These are phyloP conservation scores for Rhizopogon vulgaris DNA, from an alignment of 768 basidiomycete species.

Conservation along the genomic window DNA sequence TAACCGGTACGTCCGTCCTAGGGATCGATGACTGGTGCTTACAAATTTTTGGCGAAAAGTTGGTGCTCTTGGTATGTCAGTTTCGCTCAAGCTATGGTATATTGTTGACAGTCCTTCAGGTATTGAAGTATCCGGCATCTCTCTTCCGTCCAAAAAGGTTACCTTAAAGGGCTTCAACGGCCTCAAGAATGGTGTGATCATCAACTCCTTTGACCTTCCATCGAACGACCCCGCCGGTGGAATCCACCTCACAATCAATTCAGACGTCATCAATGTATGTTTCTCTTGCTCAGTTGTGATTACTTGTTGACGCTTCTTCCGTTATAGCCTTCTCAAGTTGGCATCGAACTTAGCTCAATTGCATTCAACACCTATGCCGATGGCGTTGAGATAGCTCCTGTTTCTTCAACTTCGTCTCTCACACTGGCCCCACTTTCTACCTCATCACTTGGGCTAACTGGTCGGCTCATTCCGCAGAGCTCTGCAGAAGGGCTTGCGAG, in stretches of 20 bases:
- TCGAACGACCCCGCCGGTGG: conserved; percentile 67
- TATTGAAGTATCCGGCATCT: conserved; percentile 51
- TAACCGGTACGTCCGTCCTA: conserved; percentile 40
- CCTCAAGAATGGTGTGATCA: conserved; percentile 53
- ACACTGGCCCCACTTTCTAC: conserved; percentile 50
- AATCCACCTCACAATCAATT: conserved; percentile 59
- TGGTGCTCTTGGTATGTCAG: conserved; percentile 44
- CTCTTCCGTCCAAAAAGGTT: conserved; percentile 49
- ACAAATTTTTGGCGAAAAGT: conserved; percentile 30
- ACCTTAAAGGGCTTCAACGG: conserved; percentile 68
- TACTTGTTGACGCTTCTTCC: conserved; percentile 4
- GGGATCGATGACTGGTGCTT: neutral
- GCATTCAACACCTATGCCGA: conserved; percentile 55
- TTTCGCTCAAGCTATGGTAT: neutral
- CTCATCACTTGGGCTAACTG: conserved; percentile 46
- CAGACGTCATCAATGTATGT: conserved; percentile 53
- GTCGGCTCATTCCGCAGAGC: conserved; percentile 60
- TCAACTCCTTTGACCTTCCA: conserved; percentile 66
- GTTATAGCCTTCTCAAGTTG: conserved; percentile 66
- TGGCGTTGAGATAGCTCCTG: conserved; percentile 53
- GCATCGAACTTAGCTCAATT: conserved; percentile 55
- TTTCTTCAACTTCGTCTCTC: conserved; percentile 41
- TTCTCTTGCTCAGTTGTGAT: neutral
- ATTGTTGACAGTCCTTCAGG: conserved; percentile 27
- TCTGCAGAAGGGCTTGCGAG: conserved; percentile 44